Conservation (phyloP, 192 early-diverging fungal genomes). For the Polychytrium aggregatum region DNA sequence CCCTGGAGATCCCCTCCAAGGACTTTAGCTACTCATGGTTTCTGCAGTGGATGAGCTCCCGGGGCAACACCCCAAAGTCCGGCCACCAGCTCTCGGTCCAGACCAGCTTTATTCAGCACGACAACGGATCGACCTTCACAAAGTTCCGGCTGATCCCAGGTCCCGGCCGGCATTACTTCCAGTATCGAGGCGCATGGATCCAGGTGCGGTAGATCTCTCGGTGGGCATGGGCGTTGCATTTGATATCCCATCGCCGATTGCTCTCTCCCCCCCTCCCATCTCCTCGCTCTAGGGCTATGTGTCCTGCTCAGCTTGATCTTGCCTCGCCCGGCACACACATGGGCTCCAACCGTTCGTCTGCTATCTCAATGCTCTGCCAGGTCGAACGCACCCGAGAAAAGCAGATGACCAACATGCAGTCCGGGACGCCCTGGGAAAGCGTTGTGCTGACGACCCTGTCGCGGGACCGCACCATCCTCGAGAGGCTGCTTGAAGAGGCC, state of each 20-base stretch:
- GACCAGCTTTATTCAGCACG: conserved; percentile 75
- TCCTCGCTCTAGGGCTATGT: no score
- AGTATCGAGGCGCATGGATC: conserved; percentile 71
- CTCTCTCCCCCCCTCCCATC: no score
- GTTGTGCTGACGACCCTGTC: conserved; percentile 83
- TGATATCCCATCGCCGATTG: no score
- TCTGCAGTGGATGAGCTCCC: conserved; percentile 72
- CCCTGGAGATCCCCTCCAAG: conserved; percentile 88
- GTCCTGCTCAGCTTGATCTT: no score
- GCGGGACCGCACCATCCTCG: conserved; percentile 67
- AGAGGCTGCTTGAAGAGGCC: conserved; percentile 67
- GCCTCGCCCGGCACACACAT: no score
- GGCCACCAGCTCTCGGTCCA: conserved; percentile 67
- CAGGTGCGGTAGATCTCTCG: conserved; percentile 37
- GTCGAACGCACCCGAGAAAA: conserved; percentile 71
- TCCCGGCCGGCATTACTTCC: conserved; percentile 79
- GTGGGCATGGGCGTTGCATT: no score
- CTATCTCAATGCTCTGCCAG: conserved; percentile 2
- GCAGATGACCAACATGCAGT: conserved; percentile 82
- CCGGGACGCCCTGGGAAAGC: conserved; percentile 90
- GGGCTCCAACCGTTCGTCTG: no score
- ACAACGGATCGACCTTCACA: conserved; percentile 79
- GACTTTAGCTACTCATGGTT: conserved; percentile 93
- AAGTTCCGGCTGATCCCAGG: conserved; percentile 84
- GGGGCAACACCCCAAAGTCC: conserved; percentile 20